Evolutionary conservation across 1,284 basidiomycete species (phyloP).

Genomic region (Cutaneotrichosporon curvatum): DNA sequence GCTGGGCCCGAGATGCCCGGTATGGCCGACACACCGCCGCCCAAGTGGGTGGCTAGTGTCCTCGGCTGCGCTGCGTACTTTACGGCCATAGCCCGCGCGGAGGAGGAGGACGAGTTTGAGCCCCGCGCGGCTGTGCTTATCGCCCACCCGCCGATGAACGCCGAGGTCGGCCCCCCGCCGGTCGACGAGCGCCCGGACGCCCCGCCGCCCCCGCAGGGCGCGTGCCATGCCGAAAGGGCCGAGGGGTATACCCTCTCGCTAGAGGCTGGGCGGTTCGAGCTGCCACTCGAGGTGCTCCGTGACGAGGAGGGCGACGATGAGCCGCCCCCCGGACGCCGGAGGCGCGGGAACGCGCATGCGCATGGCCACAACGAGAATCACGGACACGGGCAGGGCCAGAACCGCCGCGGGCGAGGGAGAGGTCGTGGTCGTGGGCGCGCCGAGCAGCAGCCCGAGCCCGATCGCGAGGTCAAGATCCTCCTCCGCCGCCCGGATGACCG

Average conservation of each 20-base stretch:
- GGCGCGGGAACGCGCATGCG: slow-evolving; percentile 3
- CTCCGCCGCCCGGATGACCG: slow-evolving; percentile 27
- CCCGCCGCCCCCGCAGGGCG: background rate
- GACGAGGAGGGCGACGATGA: slow-evolving; percentile 36
- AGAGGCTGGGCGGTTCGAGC: slow-evolving; percentile 40
- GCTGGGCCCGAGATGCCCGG: background rate
- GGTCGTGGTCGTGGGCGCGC: slow-evolving; percentile 10
- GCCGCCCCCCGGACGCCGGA: slow-evolving; percentile 1
- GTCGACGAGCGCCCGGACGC: slow-evolving; percentile 15
- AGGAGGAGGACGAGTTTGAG: slow-evolving; percentile 9
- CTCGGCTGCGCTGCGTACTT: slow-evolving; percentile 36
- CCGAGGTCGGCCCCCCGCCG: slow-evolving; percentile 27
- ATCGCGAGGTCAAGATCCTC: slow-evolving; percentile 35
- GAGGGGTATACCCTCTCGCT: slow-evolving; percentile 38
- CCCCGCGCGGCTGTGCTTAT: slow-evolving; percentile 26
- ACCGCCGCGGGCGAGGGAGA: slow-evolving; percentile 4
- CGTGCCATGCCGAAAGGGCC: slow-evolving; percentile 25
- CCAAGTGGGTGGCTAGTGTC: slow-evolving; percentile 31
- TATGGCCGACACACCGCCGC: slow-evolving; percentile 19
- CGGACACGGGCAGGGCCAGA: slow-evolving; percentile 6
- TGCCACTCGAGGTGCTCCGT: slow-evolving; percentile 34
- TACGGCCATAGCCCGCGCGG: slow-evolving; percentile 17
- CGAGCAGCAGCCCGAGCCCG: slow-evolving; percentile 13
- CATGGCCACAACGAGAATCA: slow-evolving; percentile 1
- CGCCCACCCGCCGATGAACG: slow-evolving; percentile 36